Base-by-base conservation (phyloP, 1,139 yeast genomes). In the Arxiozyma heterogenica region DNA sequence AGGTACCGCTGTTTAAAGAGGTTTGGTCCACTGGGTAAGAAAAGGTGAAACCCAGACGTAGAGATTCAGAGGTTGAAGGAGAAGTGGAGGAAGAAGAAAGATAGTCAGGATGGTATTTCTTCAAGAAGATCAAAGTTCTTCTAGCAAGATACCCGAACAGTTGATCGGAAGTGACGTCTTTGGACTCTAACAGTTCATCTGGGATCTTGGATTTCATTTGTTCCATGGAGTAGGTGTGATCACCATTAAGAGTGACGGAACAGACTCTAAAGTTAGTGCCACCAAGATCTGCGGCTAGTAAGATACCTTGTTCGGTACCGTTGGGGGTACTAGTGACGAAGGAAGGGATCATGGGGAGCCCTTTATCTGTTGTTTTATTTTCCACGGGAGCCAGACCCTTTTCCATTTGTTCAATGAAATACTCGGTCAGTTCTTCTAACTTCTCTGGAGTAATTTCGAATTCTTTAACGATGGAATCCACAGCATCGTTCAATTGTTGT, bases 231-330 rank as follows among this genome's bases (percentile, higher is more conserved):
- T 84, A 88, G 23, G 91, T 84, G 61, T 86, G 88, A 67, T 89
- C 89, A 53, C 97, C 97, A 53, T 81, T 77, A 62, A 91, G 76
- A 43, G 77, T 68, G 49, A 90, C 87, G 5, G 96, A 88, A 66
- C 96, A 89, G 44, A 90, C 96, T 65, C 97, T 77, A 70, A 90
- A 84, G 68, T 89, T 87, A 54, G 95, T 87, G 53, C 95, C 95
- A 60, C 95, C 95, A 53, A 88, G 75, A 66, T 88, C 95, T 17
- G 89, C 93, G 51, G 96, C 95, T 55, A 88, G 74, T 56, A 75
- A 80, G 51, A 84, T 73, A 41, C 97, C 97, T 53, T 75, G 76
- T 67, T 91, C 98, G 47, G 77, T 77, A 51, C 98, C 98, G 44
- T 78, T 78, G 18, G 98, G 97, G 51, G 87, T 77, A 11, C 79